Evolutionary conservation across 2,329 filamentous ascomycete species (phyloP).

Genomic region (Ascochyta lentis): DNA sequence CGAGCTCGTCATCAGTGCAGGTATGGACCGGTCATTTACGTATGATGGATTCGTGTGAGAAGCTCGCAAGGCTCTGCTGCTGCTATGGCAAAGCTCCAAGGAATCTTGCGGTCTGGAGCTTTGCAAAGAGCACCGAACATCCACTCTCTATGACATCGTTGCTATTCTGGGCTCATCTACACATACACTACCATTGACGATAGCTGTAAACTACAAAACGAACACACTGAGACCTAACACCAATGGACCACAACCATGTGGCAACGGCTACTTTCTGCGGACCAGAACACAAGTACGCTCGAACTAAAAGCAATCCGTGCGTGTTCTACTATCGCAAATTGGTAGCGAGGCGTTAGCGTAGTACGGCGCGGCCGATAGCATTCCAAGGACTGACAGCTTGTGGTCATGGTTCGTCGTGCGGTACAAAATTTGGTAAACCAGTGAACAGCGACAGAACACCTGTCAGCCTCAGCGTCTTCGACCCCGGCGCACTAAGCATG

Average conservation of each 20-base stretch:
- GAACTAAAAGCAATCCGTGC: conserved; percentile 1
- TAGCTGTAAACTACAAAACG: background rate
- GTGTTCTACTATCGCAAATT: conserved; percentile 2
- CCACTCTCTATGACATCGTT: background rate
- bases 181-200: background rate
- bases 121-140: background rate
- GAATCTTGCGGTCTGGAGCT: background rate
- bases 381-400: conserved; percentile 23
- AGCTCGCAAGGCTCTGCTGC: background rate
- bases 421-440: conserved; percentile 2
- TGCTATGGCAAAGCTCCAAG: background rate
- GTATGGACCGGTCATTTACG: conserved; percentile 23
- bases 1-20: conserved; percentile 21
- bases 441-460: background rate
- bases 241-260: conserved; percentile 8
- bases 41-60: conserved; percentile 7
- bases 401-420: conserved; percentile 8
- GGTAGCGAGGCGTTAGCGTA: conserved; percentile 44
- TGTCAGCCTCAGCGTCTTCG: conserved; percentile 1
- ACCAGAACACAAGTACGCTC: conserved; percentile 1
- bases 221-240: background rate
- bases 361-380: conserved; percentile 43
- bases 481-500: background rate
- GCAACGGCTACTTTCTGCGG: background rate
- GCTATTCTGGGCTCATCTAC: background rate